Evolutionary conservation across 495 filamentous ascomycete species (phyloP).

Genomic region (Daldinia decipiens): DNA sequence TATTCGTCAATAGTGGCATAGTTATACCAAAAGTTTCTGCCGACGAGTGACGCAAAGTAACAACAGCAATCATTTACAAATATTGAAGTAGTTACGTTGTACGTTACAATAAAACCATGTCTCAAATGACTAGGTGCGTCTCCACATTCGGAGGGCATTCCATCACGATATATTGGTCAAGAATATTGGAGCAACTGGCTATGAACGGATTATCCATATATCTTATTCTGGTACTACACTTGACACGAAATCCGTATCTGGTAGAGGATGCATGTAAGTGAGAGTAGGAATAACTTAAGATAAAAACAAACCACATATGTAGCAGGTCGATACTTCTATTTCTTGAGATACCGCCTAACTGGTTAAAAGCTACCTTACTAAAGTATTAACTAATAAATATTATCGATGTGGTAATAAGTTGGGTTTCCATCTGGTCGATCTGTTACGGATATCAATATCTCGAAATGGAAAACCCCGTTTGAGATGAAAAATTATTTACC

Average conservation of each 20-base stretch:
- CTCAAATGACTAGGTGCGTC: constrained; percentile 1
- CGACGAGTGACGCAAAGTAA: neutral
- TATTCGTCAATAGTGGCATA: neutral
- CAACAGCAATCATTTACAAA: neutral
- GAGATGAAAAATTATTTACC: neutral
- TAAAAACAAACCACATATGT: neutral
- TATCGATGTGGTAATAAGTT: too few species aligned
- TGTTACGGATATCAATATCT: too few species aligned
- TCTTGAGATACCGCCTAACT: too few species aligned
- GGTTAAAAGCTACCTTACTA: too few species aligned
- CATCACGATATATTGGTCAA: constrained; percentile 29
- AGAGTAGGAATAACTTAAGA: neutral
- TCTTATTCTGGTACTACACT: neutral
- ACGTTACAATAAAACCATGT: constrained; percentile 8
- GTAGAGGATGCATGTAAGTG: neutral
- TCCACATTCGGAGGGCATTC: constrained; percentile 25
- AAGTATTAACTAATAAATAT: too few species aligned
- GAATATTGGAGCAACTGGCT: neutral
- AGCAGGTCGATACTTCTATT: too few species aligned
- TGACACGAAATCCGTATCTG: neutral
- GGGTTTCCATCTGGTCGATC: too few species aligned
- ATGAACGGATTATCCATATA: neutral
- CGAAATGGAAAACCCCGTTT: neutral
- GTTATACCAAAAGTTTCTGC: neutral
- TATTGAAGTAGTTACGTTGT: neutral